Conservation (phyloP, 116 monocot species). For the Dioscorea cayenensis region DNA sequence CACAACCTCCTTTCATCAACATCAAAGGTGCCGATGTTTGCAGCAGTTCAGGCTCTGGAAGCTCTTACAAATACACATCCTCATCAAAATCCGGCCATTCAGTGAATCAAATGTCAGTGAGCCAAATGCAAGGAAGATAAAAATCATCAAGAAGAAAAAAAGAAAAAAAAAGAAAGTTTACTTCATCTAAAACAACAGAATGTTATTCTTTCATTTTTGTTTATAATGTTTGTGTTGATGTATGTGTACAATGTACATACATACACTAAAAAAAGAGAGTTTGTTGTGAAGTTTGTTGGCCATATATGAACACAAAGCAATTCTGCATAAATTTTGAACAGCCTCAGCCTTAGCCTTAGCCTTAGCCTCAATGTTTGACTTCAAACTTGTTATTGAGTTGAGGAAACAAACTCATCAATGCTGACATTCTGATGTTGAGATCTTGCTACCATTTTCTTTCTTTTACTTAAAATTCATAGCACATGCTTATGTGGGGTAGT, state of each 20-base stretch:
- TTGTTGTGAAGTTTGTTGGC: neutral
- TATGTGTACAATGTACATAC: too few relatives aligned
- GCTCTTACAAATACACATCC: constrained; percentile 10
- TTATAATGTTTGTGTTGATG: neutral
- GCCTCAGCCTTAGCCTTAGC: too few relatives aligned
- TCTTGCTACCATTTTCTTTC: too few relatives aligned
- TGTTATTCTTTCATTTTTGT: constrained; percentile 1
- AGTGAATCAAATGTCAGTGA: constrained; percentile 33
- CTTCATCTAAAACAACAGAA: neutral
- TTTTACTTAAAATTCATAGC: too few relatives aligned
- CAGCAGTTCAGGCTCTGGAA: constrained; percentile 14
- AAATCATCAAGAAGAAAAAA: neutral
- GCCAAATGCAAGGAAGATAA: constrained; percentile 28
- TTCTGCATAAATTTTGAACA: neutral
- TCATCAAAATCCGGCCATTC: constrained; percentile 26
- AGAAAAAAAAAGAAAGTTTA: neutral
- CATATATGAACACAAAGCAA: neutral
- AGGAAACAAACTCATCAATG: too few relatives aligned
- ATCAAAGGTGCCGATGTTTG: constrained; percentile 10
- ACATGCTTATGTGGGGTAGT: too few relatives aligned
- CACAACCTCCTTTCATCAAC: constrained; percentile 41
- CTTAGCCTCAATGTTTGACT: too few relatives aligned
- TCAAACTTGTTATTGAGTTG: too few relatives aligned
- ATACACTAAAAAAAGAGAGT: neutral
- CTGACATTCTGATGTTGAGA: too few relatives aligned